Base-by-base conservation (phyloP, 129 eudicot species). In the Erigeron canadensis region DNA sequence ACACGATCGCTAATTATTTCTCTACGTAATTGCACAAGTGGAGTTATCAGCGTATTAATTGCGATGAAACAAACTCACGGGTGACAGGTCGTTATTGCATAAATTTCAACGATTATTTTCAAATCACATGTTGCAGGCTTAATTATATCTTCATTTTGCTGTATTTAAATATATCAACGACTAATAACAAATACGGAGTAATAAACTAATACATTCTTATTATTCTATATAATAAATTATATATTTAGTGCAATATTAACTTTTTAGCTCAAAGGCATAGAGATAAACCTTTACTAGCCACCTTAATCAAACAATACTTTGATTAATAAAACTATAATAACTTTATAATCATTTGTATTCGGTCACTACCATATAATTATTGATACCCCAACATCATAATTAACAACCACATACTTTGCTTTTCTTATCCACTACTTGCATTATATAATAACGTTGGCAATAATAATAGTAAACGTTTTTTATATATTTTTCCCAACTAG, bases 331-430 rank as follows among this genome's bases (percentile, higher is more conserved):
- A 48, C 13, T 48, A 22, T 43, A 63, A 45, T 64, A 70, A 41
- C 15, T 41, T 41, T 51, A 57, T 70, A 70, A 77, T 77, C 71
- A 77, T 77, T 51, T 70, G 76, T 63, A 22, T 70, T 70, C 63
- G 71, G 76, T 70, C 81, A 77, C 76, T 62, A 42, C 65, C 66
- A 77, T 70, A 77, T 43, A n/a, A n/a, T n/a, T n/a, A 19, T 51
- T 70, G 50, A 77, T 70, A 63, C 50, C 17, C 69, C 76, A 70
- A 23, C 76, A 70, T 77, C 72, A 77, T 77, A 59, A 77, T 77
- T 70, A 61, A 70, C 71, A 55, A 70, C 66, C 76, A 50, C 81
- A 70, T 23, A 77, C 61, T 62, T 58, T 10, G 48, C 34, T 62
- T 70, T 70, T 50, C 17, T 42, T 40, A 77, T 62, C 59, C 65